Evolutionary conservation across 1,284 basidiomycete species (phyloP), one percentile per base, ranked within the genome.

Genomic region (Ustilago cynodontis): DNA sequence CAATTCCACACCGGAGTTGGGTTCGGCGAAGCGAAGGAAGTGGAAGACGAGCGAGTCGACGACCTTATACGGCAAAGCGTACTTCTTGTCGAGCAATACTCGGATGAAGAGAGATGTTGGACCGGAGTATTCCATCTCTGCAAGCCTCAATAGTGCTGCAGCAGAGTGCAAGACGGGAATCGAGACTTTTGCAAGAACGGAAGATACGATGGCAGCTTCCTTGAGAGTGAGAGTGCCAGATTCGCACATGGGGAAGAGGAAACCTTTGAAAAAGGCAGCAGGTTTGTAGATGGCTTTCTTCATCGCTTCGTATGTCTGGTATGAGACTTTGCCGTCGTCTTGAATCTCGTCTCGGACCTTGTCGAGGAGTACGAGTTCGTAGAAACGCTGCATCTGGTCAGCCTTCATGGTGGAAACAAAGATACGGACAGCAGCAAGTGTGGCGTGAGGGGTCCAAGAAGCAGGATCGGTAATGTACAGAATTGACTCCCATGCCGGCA

Each of bases 391-490:
- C n/a, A 94, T 94, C 86, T 98, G 95, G 43, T 92, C 89, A 2
- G 96, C 95, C 86, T 98, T 98, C 89, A 99, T 93, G 82, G 93
- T 98, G 4, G 96, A 96, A 53, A 98, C 92, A 83, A 99, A 97
- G 78, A 97, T 97, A 72, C 92, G 91, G 20, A 96, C 98, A 18
- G 96, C 96, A 10, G 94, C 95, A 71, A 92, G 92, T 61, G 94
- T 94, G 2, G 95, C 95, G 86, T 98, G 95, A 0, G 97, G 93
- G 0, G 94, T 94, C 97, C 97, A 99, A 80, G 91, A 90, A 86
- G 94, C 92, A 0, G 97, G 97, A 71, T 90, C 89, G 20, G 97
- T 99, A 58, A 99, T 90, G 31, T 96, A 94, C 58, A 99, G 90
- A 71, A 99, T 92, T 60, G 94, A 93, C 9, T 95, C 95, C 97